Conservation (phyloP, 768 basidiomycete species). For the Boletus tomentosulus region DNA sequence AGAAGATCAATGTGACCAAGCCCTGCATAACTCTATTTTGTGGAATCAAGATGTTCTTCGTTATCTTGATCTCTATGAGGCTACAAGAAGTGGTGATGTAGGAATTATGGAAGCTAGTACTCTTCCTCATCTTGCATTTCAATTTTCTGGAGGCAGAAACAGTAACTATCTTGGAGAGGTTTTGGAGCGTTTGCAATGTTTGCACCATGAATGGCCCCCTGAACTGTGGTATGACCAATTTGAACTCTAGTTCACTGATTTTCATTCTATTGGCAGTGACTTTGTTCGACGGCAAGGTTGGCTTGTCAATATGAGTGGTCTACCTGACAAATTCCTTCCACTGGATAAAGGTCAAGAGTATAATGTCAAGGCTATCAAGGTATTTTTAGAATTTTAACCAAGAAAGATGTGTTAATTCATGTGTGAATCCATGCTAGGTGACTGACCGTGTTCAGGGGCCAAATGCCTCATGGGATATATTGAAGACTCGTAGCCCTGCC, state of each 20-base stretch:
- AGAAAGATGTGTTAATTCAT: no score
- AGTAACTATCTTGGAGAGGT: not conserved
- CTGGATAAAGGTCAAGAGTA: constrained; percentile 35
- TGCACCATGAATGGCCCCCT: not conserved
- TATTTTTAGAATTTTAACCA: no score
- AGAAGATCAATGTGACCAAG: constrained; percentile 24
- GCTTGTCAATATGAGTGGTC: constrained; percentile 30
- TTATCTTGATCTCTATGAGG: constrained; percentile 34
- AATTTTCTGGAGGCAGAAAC: not conserved
- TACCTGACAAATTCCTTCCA: constrained; percentile 17
- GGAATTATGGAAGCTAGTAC: constrained; percentile 22
- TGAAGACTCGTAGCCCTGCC: constrained; percentile 32
- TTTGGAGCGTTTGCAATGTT: not conserved
- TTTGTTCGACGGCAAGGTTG: constrained; percentile 12
- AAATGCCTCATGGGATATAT: constrained; percentile 28
- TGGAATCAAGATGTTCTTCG: constrained; percentile 35
- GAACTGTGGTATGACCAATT: not conserved
- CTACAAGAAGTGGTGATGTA: constrained; percentile 32
- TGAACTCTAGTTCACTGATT: no score
- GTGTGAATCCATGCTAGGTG: no score
- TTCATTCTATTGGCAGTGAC: no score
- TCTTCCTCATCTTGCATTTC: constrained; percentile 9
- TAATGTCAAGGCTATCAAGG: constrained; percentile 36
- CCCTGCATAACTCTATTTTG: constrained; percentile 28
- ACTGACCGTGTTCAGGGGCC: constrained; percentile 33